phyloP scores from a whole-genome alignment of 73 alveolate species.

The Breviolum minutum region DNA sequence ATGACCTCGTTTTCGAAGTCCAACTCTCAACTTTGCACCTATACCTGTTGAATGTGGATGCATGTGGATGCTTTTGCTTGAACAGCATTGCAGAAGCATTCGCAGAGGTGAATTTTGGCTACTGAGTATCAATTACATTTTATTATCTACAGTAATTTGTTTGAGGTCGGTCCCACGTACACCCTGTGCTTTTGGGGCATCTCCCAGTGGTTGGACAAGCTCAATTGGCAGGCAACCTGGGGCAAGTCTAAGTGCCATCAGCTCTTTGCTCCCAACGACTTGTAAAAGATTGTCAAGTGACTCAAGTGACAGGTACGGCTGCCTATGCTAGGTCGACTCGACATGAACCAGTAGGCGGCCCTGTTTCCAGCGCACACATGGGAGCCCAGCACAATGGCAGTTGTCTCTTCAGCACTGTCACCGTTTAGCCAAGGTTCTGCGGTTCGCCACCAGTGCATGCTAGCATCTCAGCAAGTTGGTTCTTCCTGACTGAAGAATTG shows the following conservation, averaged over 20 bases:
- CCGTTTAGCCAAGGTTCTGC: conserved; percentile 21
- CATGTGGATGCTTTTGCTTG: too few species aligned
- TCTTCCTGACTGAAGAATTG: not conserved
- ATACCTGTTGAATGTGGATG: not conserved
- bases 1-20: conserved; percentile 65
- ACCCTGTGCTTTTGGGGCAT: conserved; percentile 88
- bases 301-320: conserved; percentile 47
- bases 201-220: conserved; percentile 92
- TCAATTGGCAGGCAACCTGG: conserved; percentile 64
- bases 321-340: conserved; percentile 61
- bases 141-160: too few species aligned
- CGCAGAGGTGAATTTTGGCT: too few species aligned
- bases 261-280: not conserved
- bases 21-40: not conserved
- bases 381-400: not conserved
- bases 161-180: conserved; percentile 66
- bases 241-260: not conserved
- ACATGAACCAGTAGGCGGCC: conserved; percentile 41
- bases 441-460: conserved; percentile 79
- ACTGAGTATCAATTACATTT: too few species aligned
- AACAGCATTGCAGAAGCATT: too few species aligned
- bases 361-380: not conserved
- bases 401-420: not conserved
- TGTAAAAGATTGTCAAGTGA: not conserved
- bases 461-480: not conserved